Conservation (phyloP, 2,329 filamentous ascomycete species). For the Trichophyton verrucosum region DNA sequence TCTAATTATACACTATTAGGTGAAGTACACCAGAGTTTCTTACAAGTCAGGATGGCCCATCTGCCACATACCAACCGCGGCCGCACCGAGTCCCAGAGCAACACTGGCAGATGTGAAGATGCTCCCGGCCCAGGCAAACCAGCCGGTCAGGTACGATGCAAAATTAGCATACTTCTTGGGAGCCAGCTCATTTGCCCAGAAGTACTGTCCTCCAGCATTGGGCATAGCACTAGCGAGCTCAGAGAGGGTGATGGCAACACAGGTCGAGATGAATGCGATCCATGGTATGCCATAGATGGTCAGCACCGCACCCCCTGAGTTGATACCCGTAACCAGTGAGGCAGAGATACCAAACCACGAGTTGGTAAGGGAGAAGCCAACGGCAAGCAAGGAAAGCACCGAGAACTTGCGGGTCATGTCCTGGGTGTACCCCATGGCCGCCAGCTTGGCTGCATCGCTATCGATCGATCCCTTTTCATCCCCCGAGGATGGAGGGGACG, state of each 20-base stretch:
- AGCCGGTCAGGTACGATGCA: slow-evolving; percentile 38
- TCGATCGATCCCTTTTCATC: slow-evolving; percentile 14
- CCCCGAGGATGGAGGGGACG: not conserved
- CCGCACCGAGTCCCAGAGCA: slow-evolving; percentile 37
- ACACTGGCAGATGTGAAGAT: slow-evolving; percentile 45
- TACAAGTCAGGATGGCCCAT: slow-evolving; percentile 42
- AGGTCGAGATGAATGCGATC: slow-evolving; percentile 34
- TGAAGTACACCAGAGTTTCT: slow-evolving; percentile 15
- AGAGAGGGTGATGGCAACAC: slow-evolving; percentile 35
- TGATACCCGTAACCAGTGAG: slow-evolving; percentile 39
- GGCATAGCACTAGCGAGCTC: slow-evolving; percentile 40
- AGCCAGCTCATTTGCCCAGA: slow-evolving; percentile 39
- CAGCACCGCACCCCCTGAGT: slow-evolving; percentile 37
- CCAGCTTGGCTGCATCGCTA: slow-evolving; percentile 34
- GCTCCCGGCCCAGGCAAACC: slow-evolving; percentile 43
- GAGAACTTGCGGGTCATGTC: slow-evolving; percentile 39
- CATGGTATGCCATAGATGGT: slow-evolving; percentile 40
- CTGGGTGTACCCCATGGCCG: slow-evolving; percentile 39
- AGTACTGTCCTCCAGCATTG: slow-evolving; percentile 42
- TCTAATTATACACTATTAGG: no score
- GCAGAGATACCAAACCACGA: slow-evolving; percentile 42
- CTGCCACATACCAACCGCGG: slow-evolving; percentile 41
- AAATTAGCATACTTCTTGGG: slow-evolving; percentile 35
- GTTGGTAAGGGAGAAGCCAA: slow-evolving; percentile 41
- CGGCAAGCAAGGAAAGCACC: slow-evolving; percentile 38